A percentile compares a stretch with the other conserved stretches of the same genome.
These are phyloP conservation scores for Geotrichum ghanense DNA, from an alignment of 805 yeast genomes.

Conservation along the genomic window DNA sequence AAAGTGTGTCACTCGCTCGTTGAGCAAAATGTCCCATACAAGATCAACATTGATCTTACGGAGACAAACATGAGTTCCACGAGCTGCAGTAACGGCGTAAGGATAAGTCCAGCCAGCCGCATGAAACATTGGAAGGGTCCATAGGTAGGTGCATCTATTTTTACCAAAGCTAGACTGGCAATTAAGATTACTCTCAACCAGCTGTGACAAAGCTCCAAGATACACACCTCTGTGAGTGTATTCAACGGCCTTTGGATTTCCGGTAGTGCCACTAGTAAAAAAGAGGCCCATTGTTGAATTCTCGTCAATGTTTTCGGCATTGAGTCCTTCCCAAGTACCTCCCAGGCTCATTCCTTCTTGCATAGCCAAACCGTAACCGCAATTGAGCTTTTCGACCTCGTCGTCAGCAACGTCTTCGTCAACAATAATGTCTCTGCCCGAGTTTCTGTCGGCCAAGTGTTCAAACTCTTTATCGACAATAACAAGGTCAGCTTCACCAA, in stretches of 20 bases:
- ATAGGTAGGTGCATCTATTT: conserved; percentile 24
- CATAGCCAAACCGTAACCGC: conserved; percentile 17
- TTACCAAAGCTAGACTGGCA: conserved; percentile 17
- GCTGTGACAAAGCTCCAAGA: conserved; percentile 21
- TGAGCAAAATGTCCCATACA: conserved; percentile 23
- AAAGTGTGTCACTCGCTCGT: conserved; percentile 22
- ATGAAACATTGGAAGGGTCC: conserved; percentile 30
- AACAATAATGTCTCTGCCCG: background rate
- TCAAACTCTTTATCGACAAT: conserved; percentile 21
- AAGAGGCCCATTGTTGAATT: conserved; percentile 15
- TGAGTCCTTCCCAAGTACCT: conserved; percentile 14
- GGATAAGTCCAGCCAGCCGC: conserved; percentile 30
- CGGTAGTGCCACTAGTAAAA: conserved; percentile 29
- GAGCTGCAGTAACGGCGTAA: conserved; percentile 27
- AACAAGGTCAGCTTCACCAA: conserved; percentile 22
- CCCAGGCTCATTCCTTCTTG: conserved; percentile 10
- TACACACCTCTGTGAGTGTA: conserved; percentile 27
- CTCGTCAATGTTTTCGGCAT: conserved; percentile 16
- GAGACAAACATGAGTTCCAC: conserved; percentile 27
- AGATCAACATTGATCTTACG: conserved; percentile 24
- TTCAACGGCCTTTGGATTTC: conserved; percentile 29
- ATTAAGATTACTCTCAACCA: conserved; percentile 24
- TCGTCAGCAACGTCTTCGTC: conserved; percentile 8
- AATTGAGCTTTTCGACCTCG: conserved; percentile 11
- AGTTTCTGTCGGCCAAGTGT: conserved; percentile 10